phyloP scores from a whole-genome alignment of 345 rosid species.

The Linum tenue region DNA sequence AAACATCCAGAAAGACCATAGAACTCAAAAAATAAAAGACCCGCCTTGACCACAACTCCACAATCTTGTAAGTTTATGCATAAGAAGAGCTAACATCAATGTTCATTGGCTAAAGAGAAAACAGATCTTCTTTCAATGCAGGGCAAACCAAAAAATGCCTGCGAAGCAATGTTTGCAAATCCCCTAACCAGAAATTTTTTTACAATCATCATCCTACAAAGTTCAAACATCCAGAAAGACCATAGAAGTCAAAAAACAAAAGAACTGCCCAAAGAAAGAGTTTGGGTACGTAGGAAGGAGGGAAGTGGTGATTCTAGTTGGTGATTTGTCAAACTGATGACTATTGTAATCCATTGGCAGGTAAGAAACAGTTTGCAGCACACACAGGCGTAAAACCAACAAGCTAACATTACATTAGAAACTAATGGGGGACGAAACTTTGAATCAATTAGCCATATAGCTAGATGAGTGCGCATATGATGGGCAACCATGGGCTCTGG shows the following conservation, averaged over 20 bases:
- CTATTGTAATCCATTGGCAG: not conserved
- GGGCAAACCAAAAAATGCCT: not conserved
- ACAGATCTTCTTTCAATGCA: not conserved
- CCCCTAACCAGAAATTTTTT: not conserved
- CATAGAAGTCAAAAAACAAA: too few relatives aligned
- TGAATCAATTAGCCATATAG: too few relatives aligned
- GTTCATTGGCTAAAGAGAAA: not conserved
- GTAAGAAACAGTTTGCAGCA: not conserved
- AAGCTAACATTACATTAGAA: too few relatives aligned
- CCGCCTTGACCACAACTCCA: not conserved
- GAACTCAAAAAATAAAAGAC: not conserved
- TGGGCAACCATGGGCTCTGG: too few relatives aligned
- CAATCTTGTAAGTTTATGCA: not conserved
- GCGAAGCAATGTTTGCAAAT: not conserved
- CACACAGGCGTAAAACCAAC: not conserved
- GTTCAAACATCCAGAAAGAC: too few relatives aligned
- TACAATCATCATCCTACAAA: too few relatives aligned
- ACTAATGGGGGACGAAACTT: too few relatives aligned
- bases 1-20: too few relatives aligned
- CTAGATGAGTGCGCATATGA: too few relatives aligned
- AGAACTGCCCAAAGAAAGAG: not conserved
- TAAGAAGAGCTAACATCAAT: not conserved
- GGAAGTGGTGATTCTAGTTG: not conserved
- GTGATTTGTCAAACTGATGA: too few relatives aligned
- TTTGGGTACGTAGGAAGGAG: conserved; percentile 18